phyloP scores from a whole-genome alignment of 2,329 filamentous ascomycete species.

The Colletotrichum tabaci region DNA sequence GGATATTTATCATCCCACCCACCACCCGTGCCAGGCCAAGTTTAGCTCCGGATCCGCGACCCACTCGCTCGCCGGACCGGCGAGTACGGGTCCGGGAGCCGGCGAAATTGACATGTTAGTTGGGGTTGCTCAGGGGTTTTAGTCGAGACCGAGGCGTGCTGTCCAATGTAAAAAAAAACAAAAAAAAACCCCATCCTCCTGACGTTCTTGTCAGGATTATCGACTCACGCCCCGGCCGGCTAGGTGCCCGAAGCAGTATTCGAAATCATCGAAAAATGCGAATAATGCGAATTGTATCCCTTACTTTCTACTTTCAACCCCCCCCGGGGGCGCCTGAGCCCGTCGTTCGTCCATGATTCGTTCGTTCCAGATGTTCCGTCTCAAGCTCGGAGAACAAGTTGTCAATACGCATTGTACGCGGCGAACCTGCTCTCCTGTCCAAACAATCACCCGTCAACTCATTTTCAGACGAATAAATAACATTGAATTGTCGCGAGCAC shows the following conservation, averaged over 20 bases:
- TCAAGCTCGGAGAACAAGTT: background rate
- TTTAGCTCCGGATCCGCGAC: background rate
- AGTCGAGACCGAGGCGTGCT: background rate
- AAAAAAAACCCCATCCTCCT: too few relatives aligned
- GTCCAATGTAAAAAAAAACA: background rate
- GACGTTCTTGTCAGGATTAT: too few relatives aligned
- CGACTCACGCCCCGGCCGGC: too few relatives aligned
- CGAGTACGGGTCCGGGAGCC: background rate
- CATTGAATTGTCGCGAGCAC: too few relatives aligned
- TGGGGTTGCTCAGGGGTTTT: background rate
- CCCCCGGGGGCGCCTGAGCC: background rate
- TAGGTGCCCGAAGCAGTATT: conserved; percentile 49
- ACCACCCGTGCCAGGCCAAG: background rate
- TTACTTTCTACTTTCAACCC: conserved; percentile 54
- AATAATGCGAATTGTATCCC: conserved; percentile 53
- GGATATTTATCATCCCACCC: too few relatives aligned
- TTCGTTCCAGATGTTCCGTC: background rate
- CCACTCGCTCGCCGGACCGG: background rate
- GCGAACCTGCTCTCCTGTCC: background rate
- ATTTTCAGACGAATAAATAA: background rate
- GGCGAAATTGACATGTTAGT: background rate
- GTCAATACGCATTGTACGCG: background rate
- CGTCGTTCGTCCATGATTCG: conserved; percentile 62
- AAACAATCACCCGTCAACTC: background rate
- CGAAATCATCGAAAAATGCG: background rate